Conservation (phyloP, 768 basidiomycete genomes). For the Serpula lacrymans region DNA sequence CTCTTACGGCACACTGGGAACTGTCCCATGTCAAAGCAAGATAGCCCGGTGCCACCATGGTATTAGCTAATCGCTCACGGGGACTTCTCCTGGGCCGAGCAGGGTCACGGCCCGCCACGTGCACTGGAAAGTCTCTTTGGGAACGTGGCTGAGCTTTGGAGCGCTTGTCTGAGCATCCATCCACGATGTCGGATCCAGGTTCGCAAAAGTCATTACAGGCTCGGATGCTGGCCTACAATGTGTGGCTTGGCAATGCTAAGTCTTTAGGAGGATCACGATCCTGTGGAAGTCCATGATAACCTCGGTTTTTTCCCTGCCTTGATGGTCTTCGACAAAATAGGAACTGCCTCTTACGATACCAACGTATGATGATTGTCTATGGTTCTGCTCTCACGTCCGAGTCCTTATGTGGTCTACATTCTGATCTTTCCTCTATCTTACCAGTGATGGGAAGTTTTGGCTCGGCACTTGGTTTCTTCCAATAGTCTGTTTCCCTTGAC, state of each 20-base stretch:
- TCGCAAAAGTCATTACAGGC: neutral
- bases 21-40: neutral
- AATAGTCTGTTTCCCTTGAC: constrained; percentile 10
- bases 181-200: constrained; percentile 3
- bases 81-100: too few relatives aligned
- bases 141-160: neutral
- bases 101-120: too few relatives aligned
- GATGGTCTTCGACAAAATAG: constrained; percentile 7
- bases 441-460: constrained; percentile 14
- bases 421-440: constrained; percentile 12
- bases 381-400: constrained; percentile 15
- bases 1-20: neutral
- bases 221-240: constrained; percentile 2
- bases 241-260: constrained; percentile 6
- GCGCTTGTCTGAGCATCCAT: neutral
- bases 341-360: constrained; percentile 5
- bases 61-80: too few relatives aligned
- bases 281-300: too few relatives aligned
- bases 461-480: constrained; percentile 9
- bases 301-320: constrained; percentile 8
- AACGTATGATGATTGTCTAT: constrained; percentile 6
- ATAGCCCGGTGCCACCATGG: too few relatives aligned
- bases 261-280: neutral
- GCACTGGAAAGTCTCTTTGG: neutral
- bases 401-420: constrained; percentile 16